phyloP scores from a whole-genome alignment of 1,284 basidiomycete species.

The Cerrena zonata region DNA sequence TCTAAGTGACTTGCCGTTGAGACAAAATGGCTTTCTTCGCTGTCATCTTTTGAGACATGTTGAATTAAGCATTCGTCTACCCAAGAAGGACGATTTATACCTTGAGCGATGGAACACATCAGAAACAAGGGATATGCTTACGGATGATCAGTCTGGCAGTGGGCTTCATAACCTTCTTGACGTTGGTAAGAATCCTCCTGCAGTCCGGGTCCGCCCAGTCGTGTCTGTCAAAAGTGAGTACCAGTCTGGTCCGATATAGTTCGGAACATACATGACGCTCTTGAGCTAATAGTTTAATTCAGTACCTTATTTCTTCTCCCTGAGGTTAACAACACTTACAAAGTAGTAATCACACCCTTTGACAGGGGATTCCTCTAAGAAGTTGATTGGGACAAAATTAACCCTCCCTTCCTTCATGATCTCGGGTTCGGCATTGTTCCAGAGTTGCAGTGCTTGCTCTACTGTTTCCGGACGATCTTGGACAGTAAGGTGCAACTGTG shows the following conservation, averaged over 20 bases:
- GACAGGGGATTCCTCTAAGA: conserved; percentile 37
- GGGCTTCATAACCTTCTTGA: conserved; percentile 19
- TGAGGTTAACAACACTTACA: conserved; percentile 25
- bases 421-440: conserved; percentile 29
- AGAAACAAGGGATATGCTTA: conserved; percentile 10
- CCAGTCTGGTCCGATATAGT: background rate
- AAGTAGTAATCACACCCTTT: conserved; percentile 40
- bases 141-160: conserved; percentile 18
- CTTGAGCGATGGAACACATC: too few relatives aligned
- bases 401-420: conserved; percentile 31
- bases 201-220: conserved; percentile 24
- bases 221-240: conserved; percentile 15
- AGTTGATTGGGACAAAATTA: conserved; percentile 39
- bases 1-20: too few relatives aligned
- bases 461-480: conserved; percentile 42
- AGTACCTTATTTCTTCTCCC: background rate
- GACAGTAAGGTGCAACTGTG: conserved; percentile 36
- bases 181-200: conserved; percentile 21
- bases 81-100: background rate
- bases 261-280: background rate
- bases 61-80: conserved; percentile 21
- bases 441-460: conserved; percentile 31
- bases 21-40: background rate
- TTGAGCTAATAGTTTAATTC: background rate
- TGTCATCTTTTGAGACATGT: conserved; percentile 1